Conservation (phyloP, 345 rosid species). For the Lepidium sativum region DNA sequence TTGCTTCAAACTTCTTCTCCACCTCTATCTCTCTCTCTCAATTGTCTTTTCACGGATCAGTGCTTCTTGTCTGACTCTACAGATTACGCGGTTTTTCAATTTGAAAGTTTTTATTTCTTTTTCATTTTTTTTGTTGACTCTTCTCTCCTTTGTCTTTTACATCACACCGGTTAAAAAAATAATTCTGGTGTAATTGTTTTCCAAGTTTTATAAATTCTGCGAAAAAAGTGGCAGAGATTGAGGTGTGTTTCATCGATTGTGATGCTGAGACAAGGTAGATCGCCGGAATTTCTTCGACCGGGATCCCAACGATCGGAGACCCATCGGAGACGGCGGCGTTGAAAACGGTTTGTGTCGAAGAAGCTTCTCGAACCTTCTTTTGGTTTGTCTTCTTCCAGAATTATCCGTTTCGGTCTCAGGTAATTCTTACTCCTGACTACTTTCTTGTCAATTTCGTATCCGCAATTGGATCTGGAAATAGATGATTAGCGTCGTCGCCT, state of each 20-base stretch:
- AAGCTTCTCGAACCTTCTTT: not conserved
- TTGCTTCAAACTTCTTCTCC: not conserved
- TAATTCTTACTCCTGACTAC: not conserved
- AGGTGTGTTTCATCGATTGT: slow-evolving; percentile 3
- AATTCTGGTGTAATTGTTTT: not conserved
- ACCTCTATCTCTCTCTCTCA: slow-evolving; percentile 4
- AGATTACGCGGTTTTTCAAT: slow-evolving; percentile 20
- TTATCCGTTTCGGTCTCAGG: not conserved
- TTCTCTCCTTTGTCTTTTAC: slow-evolving; percentile 3
- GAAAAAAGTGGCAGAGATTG: not conserved
- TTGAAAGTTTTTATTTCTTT: slow-evolving; percentile 4
- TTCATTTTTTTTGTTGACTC: slow-evolving; percentile 14
- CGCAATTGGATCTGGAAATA: slow-evolving; percentile 13
- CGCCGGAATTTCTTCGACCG: too few relatives aligned
- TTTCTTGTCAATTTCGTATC: not conserved
- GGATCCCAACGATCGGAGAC: not conserved
- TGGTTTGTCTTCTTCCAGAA: not conserved
- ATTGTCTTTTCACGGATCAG: slow-evolving; percentile 4
- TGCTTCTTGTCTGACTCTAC: slow-evolving; percentile 11
- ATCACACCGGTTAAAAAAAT: slow-evolving; percentile 9
- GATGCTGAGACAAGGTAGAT: slow-evolving; percentile 22
- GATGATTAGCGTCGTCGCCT: not conserved
- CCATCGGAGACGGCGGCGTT: slow-evolving; percentile 15
- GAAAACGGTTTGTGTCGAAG: slow-evolving; percentile 1
- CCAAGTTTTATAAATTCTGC: not conserved